Percentiles rank a stretch among this genome's conserved stretches.
Evolutionary conservation across 495 filamentous ascomycete species (phyloP).

Genomic region (Podospora appendiculata): DNA sequence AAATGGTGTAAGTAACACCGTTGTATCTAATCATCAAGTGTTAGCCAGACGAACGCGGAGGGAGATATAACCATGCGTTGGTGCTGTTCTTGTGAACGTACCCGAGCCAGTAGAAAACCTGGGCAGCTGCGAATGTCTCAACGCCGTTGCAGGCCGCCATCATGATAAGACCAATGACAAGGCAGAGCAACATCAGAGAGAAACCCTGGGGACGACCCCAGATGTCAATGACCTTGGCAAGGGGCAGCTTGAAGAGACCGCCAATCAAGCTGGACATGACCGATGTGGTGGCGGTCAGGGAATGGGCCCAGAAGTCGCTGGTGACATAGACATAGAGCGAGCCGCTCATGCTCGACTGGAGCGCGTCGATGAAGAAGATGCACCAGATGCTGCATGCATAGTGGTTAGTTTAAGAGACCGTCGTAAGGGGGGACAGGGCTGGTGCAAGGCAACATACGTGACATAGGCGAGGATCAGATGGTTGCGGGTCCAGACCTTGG

Average conservation of each 20-base stretch:
- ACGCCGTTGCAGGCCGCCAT: slow-evolving; percentile 46
- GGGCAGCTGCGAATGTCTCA: slow-evolving; percentile 40
- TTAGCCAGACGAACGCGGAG: slow-evolving; percentile 4
- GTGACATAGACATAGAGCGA: slow-evolving; percentile 39
- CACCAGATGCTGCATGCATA: slow-evolving; percentile 35
- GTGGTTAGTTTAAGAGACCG: background rate
- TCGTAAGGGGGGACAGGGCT: background rate
- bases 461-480: slow-evolving; percentile 17
- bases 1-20: slow-evolving; percentile 48
- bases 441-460: slow-evolving; percentile 10
- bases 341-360: slow-evolving; percentile 35
- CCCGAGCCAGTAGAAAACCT: slow-evolving; percentile 48
- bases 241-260: slow-evolving; percentile 51
- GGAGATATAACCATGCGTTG: slow-evolving; percentile 6
- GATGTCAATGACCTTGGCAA: slow-evolving; percentile 59
- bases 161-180: slow-evolving; percentile 38
- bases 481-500: slow-evolving; percentile 17
- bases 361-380: slow-evolving; percentile 43
- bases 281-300: slow-evolving; percentile 37
- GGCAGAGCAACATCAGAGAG: slow-evolving; percentile 28
- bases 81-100: slow-evolving; percentile 5
- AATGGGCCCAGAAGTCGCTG: slow-evolving; percentile 38
- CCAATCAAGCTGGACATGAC: slow-evolving; percentile 51
- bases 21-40: slow-evolving; percentile 33
- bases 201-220: slow-evolving; percentile 51